Percentiles rank a stretch among this genome's conserved stretches.
Evolutionary conservation across 768 basidiomycete genomes (phyloP).

Genomic region (Rubroboletus pulcherrimus): DNA sequence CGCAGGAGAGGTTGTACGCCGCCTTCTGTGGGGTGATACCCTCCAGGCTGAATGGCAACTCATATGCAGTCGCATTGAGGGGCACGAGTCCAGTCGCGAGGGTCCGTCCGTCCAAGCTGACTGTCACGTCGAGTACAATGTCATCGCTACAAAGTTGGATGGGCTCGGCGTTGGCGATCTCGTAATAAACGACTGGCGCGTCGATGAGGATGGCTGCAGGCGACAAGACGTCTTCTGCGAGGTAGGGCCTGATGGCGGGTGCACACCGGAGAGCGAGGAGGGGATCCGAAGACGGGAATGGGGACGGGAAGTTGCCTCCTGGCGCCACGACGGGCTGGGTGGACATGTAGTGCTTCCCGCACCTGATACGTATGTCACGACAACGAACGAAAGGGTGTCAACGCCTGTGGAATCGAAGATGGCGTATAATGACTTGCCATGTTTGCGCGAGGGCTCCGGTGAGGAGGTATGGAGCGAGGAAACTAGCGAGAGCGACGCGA

Average conservation of each 20-base stretch:
- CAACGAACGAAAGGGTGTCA: neutral
- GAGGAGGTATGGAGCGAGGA: conserved; percentile 14
- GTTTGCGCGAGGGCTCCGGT: conserved; percentile 23
- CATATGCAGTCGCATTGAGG: conserved; percentile 48
- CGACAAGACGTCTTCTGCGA: conserved; percentile 47
- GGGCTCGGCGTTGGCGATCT: conserved; percentile 45
- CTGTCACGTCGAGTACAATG: conserved; percentile 36
- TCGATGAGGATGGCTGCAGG: conserved; percentile 50
- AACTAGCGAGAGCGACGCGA: conserved; percentile 3
- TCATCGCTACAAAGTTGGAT: conserved; percentile 32
- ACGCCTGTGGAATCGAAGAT: neutral
- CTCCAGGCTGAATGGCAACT: conserved; percentile 47
- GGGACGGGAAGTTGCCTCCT: conserved; percentile 47
- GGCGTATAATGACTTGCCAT: conserved; percentile 18
- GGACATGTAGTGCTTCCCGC: conserved; percentile 53
- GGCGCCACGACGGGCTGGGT: conserved; percentile 40
- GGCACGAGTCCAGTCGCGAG: conserved; percentile 45
- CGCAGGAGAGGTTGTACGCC: conserved; percentile 29
- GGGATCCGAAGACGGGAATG: conserved; percentile 36
- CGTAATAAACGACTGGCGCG: conserved; percentile 43
- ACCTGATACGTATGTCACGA: conserved; percentile 34
- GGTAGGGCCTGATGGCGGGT: conserved; percentile 57
- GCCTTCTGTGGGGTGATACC: conserved; percentile 40
- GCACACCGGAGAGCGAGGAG: conserved; percentile 56
- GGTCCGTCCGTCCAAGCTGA: conserved; percentile 42